Evolutionary conservation across 2,329 filamentous ascomycete species (phyloP), one percentile per base, ranked within the genome.

Genomic region (Harringtonia lauricola): DNA sequence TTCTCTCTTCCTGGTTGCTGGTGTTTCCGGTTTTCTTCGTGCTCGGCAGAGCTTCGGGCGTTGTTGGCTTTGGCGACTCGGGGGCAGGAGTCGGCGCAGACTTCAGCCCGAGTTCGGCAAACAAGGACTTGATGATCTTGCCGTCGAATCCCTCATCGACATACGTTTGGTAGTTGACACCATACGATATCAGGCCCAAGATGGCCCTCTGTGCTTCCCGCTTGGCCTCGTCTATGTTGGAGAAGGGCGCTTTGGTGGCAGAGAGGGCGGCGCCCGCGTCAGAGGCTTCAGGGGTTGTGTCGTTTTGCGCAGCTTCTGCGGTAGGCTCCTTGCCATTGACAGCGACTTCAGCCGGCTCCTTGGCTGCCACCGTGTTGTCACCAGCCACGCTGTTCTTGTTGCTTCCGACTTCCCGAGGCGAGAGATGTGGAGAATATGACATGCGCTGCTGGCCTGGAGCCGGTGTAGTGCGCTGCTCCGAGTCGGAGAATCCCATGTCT

Each of bases 121-220:
- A 92, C 1, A 92, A 67, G 26, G 65, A 59, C 44, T 70, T 72
- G 30, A 94, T 63, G 12, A 87, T 56, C 2, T 61, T 60, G 30
- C 74, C 68, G 51, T 88, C 74, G 35, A 90, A 71, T 1, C 86
- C 83, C 58, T 90, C 83, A 12, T 78, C 70, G 13, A 89, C 66
- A 45, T 90, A 81, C 47, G 86, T 74, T 43, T 82, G 71, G 55
- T 81, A 94, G 18, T 77, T 76, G 46, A 94, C 77, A 39, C 86
- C 83, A 47, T 85, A 59, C 2, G 71, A 68, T 64, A 68, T 72
- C 3, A 89, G 64, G 31, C 75, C 71, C 26, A 86, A 60, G 33
- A 89, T 77, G 4, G 83, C 81, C 21, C 76, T 74, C 54, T 79
- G 74, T 0, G 84, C 84, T 50, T 74, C 68, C 49, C 73, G 76